phyloP scores from a whole-genome alignment of 202 grass and related monocot species.

The Musa balbisiana region DNA sequence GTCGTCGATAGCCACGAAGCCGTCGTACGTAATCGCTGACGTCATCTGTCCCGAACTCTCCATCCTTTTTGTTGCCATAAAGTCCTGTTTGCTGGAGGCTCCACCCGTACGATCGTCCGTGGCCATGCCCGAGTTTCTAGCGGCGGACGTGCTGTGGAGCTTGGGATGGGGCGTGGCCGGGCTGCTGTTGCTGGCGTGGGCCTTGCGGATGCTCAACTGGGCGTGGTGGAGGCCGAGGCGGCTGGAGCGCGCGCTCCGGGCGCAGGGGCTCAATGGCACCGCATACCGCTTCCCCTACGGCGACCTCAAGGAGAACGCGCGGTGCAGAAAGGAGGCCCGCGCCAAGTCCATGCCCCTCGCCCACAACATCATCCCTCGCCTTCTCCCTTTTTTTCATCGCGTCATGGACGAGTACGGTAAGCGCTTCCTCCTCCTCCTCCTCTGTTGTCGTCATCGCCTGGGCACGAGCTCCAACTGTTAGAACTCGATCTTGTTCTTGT shows the following conservation, averaged over 20 bases:
- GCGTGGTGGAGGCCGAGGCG: slow-evolving; percentile 18
- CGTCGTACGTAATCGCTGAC: too few species aligned
- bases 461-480: too few species aligned
- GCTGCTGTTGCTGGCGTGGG: slow-evolving; percentile 12
- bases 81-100: too few species aligned
- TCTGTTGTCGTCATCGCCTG: not conserved
- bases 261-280: slow-evolving; percentile 17
- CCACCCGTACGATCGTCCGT: too few species aligned
- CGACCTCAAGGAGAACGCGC: slow-evolving; percentile 25
- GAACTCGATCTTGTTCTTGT: too few species aligned
- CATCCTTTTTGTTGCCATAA: too few species aligned
- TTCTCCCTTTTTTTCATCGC: slow-evolving; percentile 13
- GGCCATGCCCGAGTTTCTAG: too few species aligned
- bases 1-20: too few species aligned
- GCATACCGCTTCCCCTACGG: slow-evolving; percentile 12
- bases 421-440: not conserved
- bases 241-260: slow-evolving; percentile 19
- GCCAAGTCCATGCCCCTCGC: slow-evolving; percentile 20
- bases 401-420: slow-evolving; percentile 21
- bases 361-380: slow-evolving; percentile 23
- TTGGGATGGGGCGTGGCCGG: too few species aligned
- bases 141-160: too few species aligned
- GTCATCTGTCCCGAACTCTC: too few species aligned
- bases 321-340: slow-evolving; percentile 18
- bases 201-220: slow-evolving; percentile 16